phyloP scores from a whole-genome alignment of 805 yeast species.

The Candida boidinii region DNA sequence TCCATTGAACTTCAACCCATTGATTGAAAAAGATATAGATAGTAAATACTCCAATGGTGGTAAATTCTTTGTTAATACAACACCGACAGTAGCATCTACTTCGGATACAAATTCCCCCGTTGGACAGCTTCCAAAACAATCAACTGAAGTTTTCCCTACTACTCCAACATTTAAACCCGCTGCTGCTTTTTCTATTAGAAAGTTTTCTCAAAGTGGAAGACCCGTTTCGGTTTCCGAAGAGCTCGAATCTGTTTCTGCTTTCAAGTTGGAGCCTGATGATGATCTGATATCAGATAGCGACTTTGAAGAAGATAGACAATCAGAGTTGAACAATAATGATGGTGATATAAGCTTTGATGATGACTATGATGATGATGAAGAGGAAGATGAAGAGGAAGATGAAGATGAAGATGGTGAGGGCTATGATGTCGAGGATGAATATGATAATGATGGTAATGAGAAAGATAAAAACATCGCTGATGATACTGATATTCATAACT shows the following conservation, averaged over 20 bases:
- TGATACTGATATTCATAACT: no score
- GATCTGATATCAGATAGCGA: conserved; percentile 24
- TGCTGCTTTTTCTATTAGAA: no score
- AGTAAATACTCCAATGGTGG: conserved; percentile 88
- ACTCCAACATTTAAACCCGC: no score
- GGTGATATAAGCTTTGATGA: conserved; percentile 8
- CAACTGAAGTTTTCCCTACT: no score
- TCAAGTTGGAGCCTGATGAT: no score
- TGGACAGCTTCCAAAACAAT: no score
- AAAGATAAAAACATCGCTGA: no score
- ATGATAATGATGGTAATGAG: conserved; percentile 12
- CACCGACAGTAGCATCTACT: no score
- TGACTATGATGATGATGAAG: conserved; percentile 10
- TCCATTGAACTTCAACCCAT: conserved; percentile 74
- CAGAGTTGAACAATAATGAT: conserved; percentile 6
- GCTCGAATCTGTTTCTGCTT: no score
- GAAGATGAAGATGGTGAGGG: conserved; percentile 12
- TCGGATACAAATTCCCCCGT: no score
- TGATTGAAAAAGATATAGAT: conserved; percentile 68
- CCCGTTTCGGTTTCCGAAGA: no score
- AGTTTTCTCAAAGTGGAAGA: no score
- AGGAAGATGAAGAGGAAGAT: conserved; percentile 14
- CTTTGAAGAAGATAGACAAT: conserved; percentile 9
- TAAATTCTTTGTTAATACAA: conserved; percentile 68
- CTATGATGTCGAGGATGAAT: conserved; percentile 6